These are phyloP conservation scores for Dioszegia aurantiaca DNA, from an alignment of 768 basidiomycete genomes.

Conservation along the genomic window DNA sequence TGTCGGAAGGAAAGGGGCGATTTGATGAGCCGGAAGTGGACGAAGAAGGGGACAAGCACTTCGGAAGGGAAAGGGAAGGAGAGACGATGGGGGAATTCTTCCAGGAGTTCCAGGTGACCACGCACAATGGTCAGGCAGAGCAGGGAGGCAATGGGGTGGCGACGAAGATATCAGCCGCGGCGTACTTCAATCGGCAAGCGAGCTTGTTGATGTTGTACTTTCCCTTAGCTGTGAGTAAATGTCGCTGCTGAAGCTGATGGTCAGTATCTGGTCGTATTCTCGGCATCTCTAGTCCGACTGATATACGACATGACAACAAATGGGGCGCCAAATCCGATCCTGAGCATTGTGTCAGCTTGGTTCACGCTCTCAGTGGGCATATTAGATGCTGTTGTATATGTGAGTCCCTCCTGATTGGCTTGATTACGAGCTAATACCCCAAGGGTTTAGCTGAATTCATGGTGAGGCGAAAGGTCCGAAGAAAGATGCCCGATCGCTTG, in stretches of 20 bases:
- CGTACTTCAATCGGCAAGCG: slow-evolving; percentile 51
- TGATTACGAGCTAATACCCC: not conserved
- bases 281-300: slow-evolving; percentile 45
- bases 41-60: slow-evolving; percentile 8
- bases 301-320: slow-evolving; percentile 47
- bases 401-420: slow-evolving; percentile 27
- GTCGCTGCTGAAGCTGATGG: not conserved
- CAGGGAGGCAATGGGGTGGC: slow-evolving; percentile 2
- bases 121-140: slow-evolving; percentile 18
- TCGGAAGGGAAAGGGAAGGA: slow-evolving; percentile 6
- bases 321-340: slow-evolving; percentile 21
- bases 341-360: slow-evolving; percentile 43
- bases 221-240: slow-evolving; percentile 46
- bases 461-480: slow-evolving; percentile 39
- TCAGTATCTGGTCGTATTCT: slow-evolving; percentile 49
- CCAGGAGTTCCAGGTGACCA: slow-evolving; percentile 30
- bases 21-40: slow-evolving; percentile 2
- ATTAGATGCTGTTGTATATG: slow-evolving; percentile 47
- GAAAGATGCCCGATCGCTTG: slow-evolving; percentile 39
- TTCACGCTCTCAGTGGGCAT: slow-evolving; percentile 46
- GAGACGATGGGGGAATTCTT: slow-evolving; percentile 48
- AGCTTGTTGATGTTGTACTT: slow-evolving; percentile 51
- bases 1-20: slow-evolving; percentile 11
- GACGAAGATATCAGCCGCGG: slow-evolving; percentile 40
- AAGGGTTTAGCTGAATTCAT: slow-evolving; percentile 48